These are phyloP conservation scores for Ophiostoma fasciatum DNA, from an alignment of 2,329 filamentous ascomycete genomes.

Conservation along the genomic window DNA sequence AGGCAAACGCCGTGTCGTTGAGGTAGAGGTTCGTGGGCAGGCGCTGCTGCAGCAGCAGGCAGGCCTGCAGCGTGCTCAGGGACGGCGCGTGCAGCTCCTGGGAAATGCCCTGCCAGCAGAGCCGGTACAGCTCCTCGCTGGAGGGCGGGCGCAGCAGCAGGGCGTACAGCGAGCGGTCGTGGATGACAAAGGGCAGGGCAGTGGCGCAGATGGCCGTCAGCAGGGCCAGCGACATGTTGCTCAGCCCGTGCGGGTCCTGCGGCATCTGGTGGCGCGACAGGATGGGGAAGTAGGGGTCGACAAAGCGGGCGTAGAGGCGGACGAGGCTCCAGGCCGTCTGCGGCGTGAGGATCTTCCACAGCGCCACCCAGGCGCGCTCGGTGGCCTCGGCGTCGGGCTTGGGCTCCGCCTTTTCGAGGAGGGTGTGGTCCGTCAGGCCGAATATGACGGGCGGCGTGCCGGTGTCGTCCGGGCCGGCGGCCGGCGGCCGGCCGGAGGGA, in stretches of 20 bases:
- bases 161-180: conserved; percentile 23
- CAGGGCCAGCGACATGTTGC: conserved; percentile 21
- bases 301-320: conserved; percentile 25
- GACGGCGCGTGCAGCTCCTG: conserved; percentile 20
- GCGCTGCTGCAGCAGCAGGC: conserved; percentile 19
- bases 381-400: conserved; percentile 13
- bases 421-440: conserved; percentile 19
- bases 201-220: conserved; percentile 27
- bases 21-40: conserved; percentile 19
- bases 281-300: conserved; percentile 29
- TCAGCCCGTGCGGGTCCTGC: conserved; percentile 16
- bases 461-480: no score
- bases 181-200: conserved; percentile 27
- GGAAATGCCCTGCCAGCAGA: conserved; percentile 17
- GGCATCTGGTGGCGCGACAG: conserved; percentile 21
- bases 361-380: conserved; percentile 15
- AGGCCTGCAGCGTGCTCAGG: conserved; percentile 19
- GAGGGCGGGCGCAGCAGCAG: conserved; percentile 18
- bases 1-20: conserved; percentile 20
- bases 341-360: conserved; percentile 18
- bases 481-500: no score
- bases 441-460: conserved; percentile 14
- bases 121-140: conserved; percentile 16
- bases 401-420: conserved; percentile 20
- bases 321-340: conserved; percentile 22